Evolutionary conservation across 192 early-diverging fungal genomes (phyloP).

Genomic region (Gamsiella multidivaricata): DNA sequence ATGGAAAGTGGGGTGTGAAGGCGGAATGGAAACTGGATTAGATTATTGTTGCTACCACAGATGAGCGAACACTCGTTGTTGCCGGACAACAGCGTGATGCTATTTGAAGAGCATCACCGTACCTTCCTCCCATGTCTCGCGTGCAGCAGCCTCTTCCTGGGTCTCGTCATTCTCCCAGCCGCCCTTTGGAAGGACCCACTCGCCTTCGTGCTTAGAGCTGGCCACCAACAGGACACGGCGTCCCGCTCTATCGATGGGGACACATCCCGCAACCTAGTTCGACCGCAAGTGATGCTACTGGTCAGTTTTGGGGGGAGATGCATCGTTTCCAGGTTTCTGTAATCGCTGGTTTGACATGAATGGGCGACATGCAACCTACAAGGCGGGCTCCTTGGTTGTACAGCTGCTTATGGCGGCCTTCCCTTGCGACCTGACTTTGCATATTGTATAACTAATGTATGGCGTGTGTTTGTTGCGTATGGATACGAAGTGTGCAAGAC

Average conservation of each 20-base stretch:
- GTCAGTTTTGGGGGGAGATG: no score
- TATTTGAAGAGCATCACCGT: no score
- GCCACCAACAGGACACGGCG: constrained; percentile 63
- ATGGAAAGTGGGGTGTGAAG: no score
- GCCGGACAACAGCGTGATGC: no score
- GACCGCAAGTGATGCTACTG: neutral
- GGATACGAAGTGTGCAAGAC: no score
- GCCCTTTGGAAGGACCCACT: constrained; percentile 70
- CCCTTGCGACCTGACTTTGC: constrained; percentile 4
- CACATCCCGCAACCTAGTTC: constrained; percentile 64
- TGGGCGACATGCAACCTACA: no score
- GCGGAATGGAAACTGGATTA: neutral
- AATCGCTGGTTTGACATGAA: no score
- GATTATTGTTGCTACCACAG: neutral
- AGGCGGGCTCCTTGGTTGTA: constrained; percentile 40
- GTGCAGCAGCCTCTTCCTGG: constrained; percentile 61
- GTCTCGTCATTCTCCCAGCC: constrained; percentile 75
- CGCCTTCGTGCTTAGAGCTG: constrained; percentile 56
- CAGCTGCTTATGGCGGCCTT: constrained; percentile 49
- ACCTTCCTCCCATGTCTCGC: constrained; percentile 77
- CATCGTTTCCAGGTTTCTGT: neutral
- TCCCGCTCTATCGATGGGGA: constrained; percentile 60
- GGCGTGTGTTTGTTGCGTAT: no score
- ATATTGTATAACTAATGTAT: no score
- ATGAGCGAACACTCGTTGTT: no score